These are phyloP conservation scores for Nothophaeocryptopus gaeumannii DNA, from an alignment of 2,329 filamentous ascomycete species.

Conservation along the genomic window DNA sequence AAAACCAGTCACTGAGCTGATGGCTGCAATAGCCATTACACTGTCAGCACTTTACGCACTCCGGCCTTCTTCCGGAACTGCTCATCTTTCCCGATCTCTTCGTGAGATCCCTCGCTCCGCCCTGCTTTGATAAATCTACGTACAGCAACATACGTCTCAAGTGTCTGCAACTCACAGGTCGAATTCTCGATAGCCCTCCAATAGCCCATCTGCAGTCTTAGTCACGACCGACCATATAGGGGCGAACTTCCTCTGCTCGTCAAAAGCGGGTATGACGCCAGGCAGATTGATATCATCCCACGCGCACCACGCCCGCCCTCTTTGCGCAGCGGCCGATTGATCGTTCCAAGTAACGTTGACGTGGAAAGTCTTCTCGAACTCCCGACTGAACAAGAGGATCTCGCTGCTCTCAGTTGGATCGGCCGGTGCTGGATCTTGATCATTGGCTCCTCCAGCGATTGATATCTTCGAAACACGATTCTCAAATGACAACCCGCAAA, in stretches of 20 bases:
- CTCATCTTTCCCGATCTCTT: too few relatives aligned
- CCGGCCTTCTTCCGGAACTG: too few relatives aligned
- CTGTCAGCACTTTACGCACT: too few relatives aligned
- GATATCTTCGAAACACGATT: slow-evolving; percentile 62
- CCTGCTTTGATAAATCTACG: too few relatives aligned
- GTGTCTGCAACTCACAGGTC: slow-evolving; percentile 14
- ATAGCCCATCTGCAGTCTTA: slow-evolving; percentile 73
- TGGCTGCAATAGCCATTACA: too few relatives aligned
- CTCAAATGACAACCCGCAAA: slow-evolving; percentile 72
- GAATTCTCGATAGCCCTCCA: slow-evolving; percentile 74
- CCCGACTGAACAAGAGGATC: slow-evolving; percentile 77
- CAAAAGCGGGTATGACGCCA: slow-evolving; percentile 74
- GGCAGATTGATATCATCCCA: slow-evolving; percentile 81
- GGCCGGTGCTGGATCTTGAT: slow-evolving; percentile 19
- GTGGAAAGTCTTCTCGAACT: slow-evolving; percentile 73
- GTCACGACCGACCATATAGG: slow-evolving; percentile 77
- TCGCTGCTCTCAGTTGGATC: slow-evolving; percentile 55
- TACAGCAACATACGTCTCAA: too few relatives aligned
- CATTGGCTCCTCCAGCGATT: slow-evolving; percentile 54
- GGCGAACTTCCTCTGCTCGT: slow-evolving; percentile 72
- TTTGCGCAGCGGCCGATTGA: slow-evolving; percentile 42
- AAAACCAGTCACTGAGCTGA: too few relatives aligned
- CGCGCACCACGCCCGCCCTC: slow-evolving; percentile 69
- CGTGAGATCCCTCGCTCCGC: too few relatives aligned
- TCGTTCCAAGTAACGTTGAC: slow-evolving; percentile 66